A percentile compares a stretch with the other conserved stretches of the same genome.
These are phyloP conservation scores for Iodosphaeria phyllophila DNA, from an alignment of 2,329 filamentous ascomycete genomes.

Conservation along the genomic window DNA sequence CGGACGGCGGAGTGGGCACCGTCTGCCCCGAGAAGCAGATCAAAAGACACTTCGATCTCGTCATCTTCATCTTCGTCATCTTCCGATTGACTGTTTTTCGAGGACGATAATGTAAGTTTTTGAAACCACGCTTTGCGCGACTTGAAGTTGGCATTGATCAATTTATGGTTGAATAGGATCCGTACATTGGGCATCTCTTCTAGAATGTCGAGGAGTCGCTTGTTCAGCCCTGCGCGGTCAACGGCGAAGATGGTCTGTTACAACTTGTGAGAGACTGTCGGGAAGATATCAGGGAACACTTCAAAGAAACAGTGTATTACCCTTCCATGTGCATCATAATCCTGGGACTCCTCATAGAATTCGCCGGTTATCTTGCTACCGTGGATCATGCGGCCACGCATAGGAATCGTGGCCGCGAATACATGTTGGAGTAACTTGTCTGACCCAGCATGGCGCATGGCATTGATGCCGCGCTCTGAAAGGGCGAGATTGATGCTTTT, in stretches of 20 bases:
- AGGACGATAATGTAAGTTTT: constrained; percentile 14
- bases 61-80: no score
- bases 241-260: constrained; percentile 63
- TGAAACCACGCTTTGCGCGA: constrained; percentile 79
- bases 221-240: constrained; percentile 71
- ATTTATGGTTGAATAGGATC: constrained; percentile 82
- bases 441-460: constrained; percentile 53
- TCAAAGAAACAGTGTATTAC: constrained; percentile 23
- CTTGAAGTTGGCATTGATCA: constrained; percentile 75
- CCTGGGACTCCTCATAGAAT: constrained; percentile 62
- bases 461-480: constrained; percentile 83
- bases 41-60: constrained; percentile 78
- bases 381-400: constrained; percentile 96
- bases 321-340: constrained; percentile 76
- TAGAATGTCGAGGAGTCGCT: constrained; percentile 64
- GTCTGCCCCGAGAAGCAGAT: constrained; percentile 86
- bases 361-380: constrained; percentile 43
- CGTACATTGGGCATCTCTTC: constrained; percentile 76
- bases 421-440: constrained; percentile 54
- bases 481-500: constrained; percentile 97
- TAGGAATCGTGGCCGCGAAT: constrained; percentile 65
- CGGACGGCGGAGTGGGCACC: constrained; percentile 84
- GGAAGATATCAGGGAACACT: background rate
- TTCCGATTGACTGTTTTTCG: no score
- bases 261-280: background rate